Conservation (phyloP, 2,329 filamentous ascomycete genomes). For the Sarocladium strictum region DNA sequence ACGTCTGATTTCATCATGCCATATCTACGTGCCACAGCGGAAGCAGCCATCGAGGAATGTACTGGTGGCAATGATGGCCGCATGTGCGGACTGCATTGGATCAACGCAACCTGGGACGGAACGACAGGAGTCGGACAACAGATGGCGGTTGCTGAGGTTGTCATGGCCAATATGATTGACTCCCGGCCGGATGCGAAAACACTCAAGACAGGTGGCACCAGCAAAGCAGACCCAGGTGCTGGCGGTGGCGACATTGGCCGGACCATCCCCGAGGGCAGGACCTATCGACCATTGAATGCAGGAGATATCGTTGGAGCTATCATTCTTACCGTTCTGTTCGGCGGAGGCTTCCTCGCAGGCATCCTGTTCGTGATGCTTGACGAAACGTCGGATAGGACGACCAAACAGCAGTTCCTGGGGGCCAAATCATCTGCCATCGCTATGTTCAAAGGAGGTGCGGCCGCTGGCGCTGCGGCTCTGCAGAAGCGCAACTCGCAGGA, state of each 20-base stretch:
- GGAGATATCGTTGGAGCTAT: constrained; percentile 65
- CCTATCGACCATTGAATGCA: constrained; percentile 32
- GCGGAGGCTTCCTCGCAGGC: constrained; percentile 50
- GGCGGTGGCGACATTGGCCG: constrained; percentile 41
- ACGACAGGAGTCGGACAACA: constrained; percentile 61
- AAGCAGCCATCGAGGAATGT: constrained; percentile 52
- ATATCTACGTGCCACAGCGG: constrained; percentile 47
- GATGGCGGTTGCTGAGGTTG: constrained; percentile 62
- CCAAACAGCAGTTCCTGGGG: constrained; percentile 25
- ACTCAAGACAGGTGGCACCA: constrained; percentile 51
- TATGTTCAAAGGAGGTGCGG: constrained; percentile 16
- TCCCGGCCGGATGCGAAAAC: constrained; percentile 37
- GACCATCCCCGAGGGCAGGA: constrained; percentile 19
- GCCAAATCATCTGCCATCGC: constrained; percentile 17
- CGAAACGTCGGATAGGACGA: constrained; percentile 32
- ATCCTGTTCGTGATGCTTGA: constrained; percentile 43
- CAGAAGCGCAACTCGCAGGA: constrained; percentile 12
- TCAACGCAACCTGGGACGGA: constrained; percentile 50
- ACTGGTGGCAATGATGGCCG: constrained; percentile 48
- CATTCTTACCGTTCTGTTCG: constrained; percentile 53
- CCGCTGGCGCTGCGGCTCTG: constrained; percentile 18
- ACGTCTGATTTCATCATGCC: constrained; percentile 47
- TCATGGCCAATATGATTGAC: constrained; percentile 54
- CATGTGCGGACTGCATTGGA: constrained; percentile 58
- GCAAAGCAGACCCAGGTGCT: constrained; percentile 37